A percentile compares a stretch with the other conserved stretches of the same genome.
These are phyloP conservation scores for Saccharomyces jurei DNA, from an alignment of 805 yeast species.

Conservation along the genomic window DNA sequence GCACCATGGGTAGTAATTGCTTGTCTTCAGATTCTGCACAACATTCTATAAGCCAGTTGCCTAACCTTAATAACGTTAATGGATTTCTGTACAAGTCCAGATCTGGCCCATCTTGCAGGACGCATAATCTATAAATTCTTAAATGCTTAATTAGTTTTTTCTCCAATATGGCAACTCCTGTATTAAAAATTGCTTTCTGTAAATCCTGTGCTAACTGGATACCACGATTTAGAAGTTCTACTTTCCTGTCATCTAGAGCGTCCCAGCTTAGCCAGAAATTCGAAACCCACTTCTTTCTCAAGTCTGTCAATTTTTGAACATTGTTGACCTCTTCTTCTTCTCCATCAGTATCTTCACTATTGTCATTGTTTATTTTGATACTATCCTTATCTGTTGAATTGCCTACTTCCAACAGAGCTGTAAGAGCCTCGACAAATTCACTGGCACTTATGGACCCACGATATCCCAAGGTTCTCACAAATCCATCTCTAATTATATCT, in stretches of 20 bases:
- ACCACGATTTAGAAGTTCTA: slow-evolving; percentile 39
- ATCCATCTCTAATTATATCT: slow-evolving; percentile 78
- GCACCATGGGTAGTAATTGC: slow-evolving; percentile 66
- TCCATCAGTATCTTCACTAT: slow-evolving; percentile 23
- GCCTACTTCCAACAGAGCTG: slow-evolving; percentile 74
- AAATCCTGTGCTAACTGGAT: slow-evolving; percentile 73
- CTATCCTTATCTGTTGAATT: slow-evolving; percentile 19
- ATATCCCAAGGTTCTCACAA: slow-evolving; percentile 77
- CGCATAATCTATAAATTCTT: slow-evolving; percentile 75
- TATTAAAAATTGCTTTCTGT: slow-evolving; percentile 75
- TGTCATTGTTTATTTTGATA: slow-evolving; percentile 1
- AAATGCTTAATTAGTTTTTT: slow-evolving; percentile 72
- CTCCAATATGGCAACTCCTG: slow-evolving; percentile 86
- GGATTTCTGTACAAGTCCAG: slow-evolving; percentile 76
- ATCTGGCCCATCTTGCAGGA: slow-evolving; percentile 83
- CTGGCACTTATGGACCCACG: slow-evolving; percentile 83
- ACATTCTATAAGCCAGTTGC: slow-evolving; percentile 85
- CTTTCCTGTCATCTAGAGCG: slow-evolving; percentile 42
- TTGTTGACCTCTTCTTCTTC: slow-evolving; percentile 22
- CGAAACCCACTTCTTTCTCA: slow-evolving; percentile 61
- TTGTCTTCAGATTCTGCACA: slow-evolving; percentile 69
- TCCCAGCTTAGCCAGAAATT: slow-evolving; percentile 70
- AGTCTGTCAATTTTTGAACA: slow-evolving; percentile 8
- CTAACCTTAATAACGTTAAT: slow-evolving; percentile 70
- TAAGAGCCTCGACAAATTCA: slow-evolving; percentile 83